Percentiles rank a stretch among this genome's conserved stretches.
These are phyloP conservation scores for Schrenkiella parvula DNA, from an alignment of 345 rosid species.

Conservation along the genomic window DNA sequence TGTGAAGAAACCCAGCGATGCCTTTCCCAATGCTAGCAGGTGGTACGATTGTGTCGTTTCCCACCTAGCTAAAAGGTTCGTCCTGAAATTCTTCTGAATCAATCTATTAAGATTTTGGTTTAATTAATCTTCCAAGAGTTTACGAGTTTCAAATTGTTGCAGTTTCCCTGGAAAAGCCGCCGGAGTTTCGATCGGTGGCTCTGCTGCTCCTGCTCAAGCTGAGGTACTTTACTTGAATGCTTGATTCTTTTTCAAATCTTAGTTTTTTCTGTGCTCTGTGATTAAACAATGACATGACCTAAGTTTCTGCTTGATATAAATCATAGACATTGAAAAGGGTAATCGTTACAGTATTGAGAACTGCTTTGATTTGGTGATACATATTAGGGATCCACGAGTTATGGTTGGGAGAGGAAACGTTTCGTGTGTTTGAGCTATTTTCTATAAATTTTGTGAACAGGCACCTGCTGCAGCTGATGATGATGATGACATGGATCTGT, in stretches of 20 bases:
- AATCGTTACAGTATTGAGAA: background rate
- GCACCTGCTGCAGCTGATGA: constrained; percentile 33
- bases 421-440: background rate
- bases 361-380: background rate
- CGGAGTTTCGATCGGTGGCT: constrained; percentile 65
- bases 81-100: background rate
- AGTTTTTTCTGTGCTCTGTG: background rate
- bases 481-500: constrained; percentile 80
- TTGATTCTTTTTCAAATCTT: background rate
- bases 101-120: background rate
- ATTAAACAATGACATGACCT: background rate
- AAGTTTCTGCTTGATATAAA: background rate
- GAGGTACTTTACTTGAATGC: constrained; percentile 1
- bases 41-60: constrained; percentile 72
- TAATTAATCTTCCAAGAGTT: background rate
- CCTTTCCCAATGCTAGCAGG: constrained; percentile 61
- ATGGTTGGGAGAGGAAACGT: background rate
- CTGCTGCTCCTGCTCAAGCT: constrained; percentile 44
- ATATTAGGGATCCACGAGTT: background rate
- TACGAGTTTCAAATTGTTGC: background rate
- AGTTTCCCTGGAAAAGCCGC: constrained; percentile 88
- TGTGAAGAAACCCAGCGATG: constrained; percentile 47
- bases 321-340: background rate
- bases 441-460: constrained; percentile 11
- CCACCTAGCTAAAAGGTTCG: constrained; percentile 57